phyloP scores from a whole-genome alignment of 1,284 basidiomycete genomes.

The Melampsora abietis-canadensis region DNA sequence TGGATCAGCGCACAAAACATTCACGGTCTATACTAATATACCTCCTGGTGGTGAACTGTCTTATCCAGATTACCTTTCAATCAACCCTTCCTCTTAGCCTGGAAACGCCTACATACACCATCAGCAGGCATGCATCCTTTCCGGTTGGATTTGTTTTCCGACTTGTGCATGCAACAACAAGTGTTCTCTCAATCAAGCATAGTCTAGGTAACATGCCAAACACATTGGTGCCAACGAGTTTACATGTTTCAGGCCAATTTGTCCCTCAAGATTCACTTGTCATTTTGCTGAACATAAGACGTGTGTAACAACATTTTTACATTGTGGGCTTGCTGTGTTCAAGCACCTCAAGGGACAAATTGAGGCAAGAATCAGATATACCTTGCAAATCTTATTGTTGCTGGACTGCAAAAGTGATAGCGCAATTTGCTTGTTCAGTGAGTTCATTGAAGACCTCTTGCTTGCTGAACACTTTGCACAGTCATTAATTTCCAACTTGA shows the following conservation, averaged over 20 bases:
- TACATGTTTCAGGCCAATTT: conserved; percentile 19
- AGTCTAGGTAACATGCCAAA: no score
- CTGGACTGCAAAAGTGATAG: conserved; percentile 23
- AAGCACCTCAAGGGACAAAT: neutral
- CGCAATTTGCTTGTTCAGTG: conserved; percentile 21
- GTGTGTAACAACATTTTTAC: conserved; percentile 12
- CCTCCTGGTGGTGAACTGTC: no score
- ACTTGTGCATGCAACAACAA: no score
- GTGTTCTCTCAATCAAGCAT: no score
- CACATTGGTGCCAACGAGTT: conserved; percentile 27
- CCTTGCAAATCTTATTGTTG: conserved; percentile 8
- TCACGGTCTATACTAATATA: no score
- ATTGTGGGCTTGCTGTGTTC: conserved; percentile 18
- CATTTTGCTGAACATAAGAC: conserved; percentile 1
- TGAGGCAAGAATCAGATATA: conserved; percentile 13
- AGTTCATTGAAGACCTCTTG: conserved; percentile 8
- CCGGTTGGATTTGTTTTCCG: no score
- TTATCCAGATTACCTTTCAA: no score
- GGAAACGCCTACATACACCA: no score
- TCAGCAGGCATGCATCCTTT: no score
- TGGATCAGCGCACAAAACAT: no score
- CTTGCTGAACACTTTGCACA: conserved; percentile 33
- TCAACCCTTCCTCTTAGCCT: no score
- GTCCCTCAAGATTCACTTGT: neutral
- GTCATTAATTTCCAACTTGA: neutral